Base-by-base conservation (phyloP, 2,329 filamentous ascomycete genomes). In the Diaporthe vaccinii region DNA sequence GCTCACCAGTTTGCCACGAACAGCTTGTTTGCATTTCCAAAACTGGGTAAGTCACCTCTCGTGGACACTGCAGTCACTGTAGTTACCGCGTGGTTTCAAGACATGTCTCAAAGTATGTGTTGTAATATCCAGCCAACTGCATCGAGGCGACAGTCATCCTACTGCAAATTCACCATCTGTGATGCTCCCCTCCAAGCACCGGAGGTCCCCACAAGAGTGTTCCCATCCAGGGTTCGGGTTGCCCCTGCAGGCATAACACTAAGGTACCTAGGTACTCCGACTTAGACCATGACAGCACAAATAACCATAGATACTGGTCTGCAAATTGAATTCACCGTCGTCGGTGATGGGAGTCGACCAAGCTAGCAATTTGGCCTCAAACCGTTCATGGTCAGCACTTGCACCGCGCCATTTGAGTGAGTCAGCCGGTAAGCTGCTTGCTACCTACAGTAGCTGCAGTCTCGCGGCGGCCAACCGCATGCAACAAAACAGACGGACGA, bases 391-490 rank as follows among this genome's bases (percentile, higher is more conserved):
- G 20, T 12, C 39, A 28, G 25, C 5, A n/a, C 39, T 46, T 65
- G 59, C 25, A 65, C 9, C 44, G 12, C 28, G 20, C 22, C 55
- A 14, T 53, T 4, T n/a, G 4, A n/a, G 14, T 70, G 72, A 74
- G 62, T 74, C 61, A 74, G 41, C 53, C 72, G 72, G 72, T 17
- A 39, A 46, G 9, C 44, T 39, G 10, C 14, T 31, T 31, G 4
- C 3, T n/a, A 14, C 10, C 3, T 39, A 34, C 31, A 8, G 31
- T 34, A 41, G 36, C 36, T 58, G 53, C n/a, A 4, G 14, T 53
- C 15, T 9, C 20, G 25, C 55, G 34, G 34, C 7, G 69, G 53
- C 31, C 31, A 44, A 61, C 28, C 58, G 69, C 44, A 51, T 49
- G 17, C 44, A 67, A 46, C 15, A 14, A 31, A 55, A 28, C 28